Evolutionary conservation across 2,329 filamentous ascomycete species (phyloP).

Genomic region (Arthrobotrys sinensis): DNA sequence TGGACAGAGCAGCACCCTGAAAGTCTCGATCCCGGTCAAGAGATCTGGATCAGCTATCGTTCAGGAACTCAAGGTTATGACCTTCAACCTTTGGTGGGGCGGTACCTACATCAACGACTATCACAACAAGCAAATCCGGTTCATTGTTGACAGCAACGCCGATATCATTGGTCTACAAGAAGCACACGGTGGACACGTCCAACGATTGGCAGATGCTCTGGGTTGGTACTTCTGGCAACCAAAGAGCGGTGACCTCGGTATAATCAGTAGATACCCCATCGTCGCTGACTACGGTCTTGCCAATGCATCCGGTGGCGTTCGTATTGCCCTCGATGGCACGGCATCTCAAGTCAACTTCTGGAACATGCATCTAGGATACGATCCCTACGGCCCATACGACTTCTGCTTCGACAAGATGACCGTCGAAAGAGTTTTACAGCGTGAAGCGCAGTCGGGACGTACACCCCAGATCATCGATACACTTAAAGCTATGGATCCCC

Average conservation of each 20-base stretch:
- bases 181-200: slow-evolving; percentile 65
- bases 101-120: slow-evolving; percentile 67
- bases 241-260: slow-evolving; percentile 65
- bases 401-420: slow-evolving; percentile 68
- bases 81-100: slow-evolving; percentile 69
- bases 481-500: slow-evolving; percentile 65
- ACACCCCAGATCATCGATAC: slow-evolving; percentile 68
- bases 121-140: slow-evolving; percentile 68
- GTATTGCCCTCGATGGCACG: slow-evolving; percentile 66
- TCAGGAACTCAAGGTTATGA: slow-evolving; percentile 66
- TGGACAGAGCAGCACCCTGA: slow-evolving; percentile 64
- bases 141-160: slow-evolving; percentile 65
- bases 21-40: slow-evolving; percentile 66
- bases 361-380: slow-evolving; percentile 67
- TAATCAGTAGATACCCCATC: slow-evolving; percentile 69
- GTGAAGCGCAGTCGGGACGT: slow-evolving; percentile 67
- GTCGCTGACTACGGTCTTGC: slow-evolving; percentile 64
- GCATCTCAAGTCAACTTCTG: slow-evolving; percentile 66
- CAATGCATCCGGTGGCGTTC: slow-evolving; percentile 65
- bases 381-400: slow-evolving; percentile 69
- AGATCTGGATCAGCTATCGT: slow-evolving; percentile 64
- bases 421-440: slow-evolving; percentile 66
- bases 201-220: slow-evolving; percentile 67
- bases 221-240: slow-evolving; percentile 68
- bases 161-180: slow-evolving; percentile 69